A percentile compares a stretch with the other conserved stretches of the same genome.
These are phyloP conservation scores for Ochromonas danica DNA, from an alignment of 108 stramenopile genomes.

Conservation along the genomic window DNA sequence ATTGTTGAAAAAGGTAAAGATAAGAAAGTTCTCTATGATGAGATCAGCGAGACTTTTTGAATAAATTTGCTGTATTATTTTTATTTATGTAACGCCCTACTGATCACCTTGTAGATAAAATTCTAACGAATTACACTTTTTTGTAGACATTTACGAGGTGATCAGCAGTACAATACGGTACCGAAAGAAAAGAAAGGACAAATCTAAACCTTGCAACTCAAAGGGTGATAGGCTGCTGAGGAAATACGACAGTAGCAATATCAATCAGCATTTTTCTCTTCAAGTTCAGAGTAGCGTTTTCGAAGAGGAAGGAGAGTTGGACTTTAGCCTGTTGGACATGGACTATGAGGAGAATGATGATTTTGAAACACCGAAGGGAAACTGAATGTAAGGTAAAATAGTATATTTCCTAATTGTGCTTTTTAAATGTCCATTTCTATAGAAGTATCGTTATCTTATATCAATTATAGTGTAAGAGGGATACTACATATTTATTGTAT, in stretches of 20 bases:
- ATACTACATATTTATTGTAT: constrained; percentile 18
- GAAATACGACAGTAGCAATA: constrained; percentile 16
- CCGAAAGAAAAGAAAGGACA: constrained; percentile 15
- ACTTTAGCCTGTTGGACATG: constrained; percentile 15
- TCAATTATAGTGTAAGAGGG: constrained; percentile 16
- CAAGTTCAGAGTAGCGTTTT: constrained; percentile 15
- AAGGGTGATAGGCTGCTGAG: constrained; percentile 13
- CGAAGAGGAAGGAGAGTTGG: constrained; percentile 13
- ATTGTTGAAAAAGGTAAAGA: constrained; percentile 17
- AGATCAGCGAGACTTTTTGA: constrained; percentile 15
- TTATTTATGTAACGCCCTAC: constrained; percentile 16
- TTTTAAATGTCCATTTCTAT: constrained; percentile 17
- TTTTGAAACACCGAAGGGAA: constrained; percentile 15
- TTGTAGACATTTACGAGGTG: constrained; percentile 15
- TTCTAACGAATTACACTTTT: constrained; percentile 17
- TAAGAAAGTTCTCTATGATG: constrained; percentile 17
- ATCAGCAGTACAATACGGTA: constrained; percentile 15
- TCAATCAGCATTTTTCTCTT: constrained; percentile 17
- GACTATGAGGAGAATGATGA: constrained; percentile 15
- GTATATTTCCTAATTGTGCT: constrained; percentile 10
- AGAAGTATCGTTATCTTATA: constrained; percentile 17
- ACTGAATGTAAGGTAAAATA: constrained; percentile 10
- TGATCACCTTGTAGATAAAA: constrained; percentile 17
- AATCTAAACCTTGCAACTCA: constrained; percentile 16
- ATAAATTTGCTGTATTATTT: constrained; percentile 18